Percentiles rank a stretch among this genome's conserved stretches.
Conservation (phyloP, 192 early-diverging fungal genomes). For the Coemansia sp. region DNA sequence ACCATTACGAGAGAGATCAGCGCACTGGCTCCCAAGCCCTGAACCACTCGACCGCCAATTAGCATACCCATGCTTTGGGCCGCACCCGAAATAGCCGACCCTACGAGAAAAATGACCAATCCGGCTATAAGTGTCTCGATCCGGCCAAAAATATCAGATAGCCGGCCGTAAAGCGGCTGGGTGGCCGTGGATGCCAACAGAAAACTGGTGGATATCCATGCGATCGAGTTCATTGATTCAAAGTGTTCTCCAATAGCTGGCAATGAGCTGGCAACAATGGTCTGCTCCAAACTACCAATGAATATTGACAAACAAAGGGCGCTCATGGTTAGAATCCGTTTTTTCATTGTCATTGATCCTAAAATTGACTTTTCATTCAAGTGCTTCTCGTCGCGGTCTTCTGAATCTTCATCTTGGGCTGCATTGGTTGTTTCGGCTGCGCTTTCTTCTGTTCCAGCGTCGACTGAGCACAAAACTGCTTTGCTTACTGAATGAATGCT, state of each 20-base stretch:
- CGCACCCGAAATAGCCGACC: slow-evolving; percentile 53
- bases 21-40: slow-evolving; percentile 65
- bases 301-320: slow-evolving; percentile 49
- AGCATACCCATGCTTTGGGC: slow-evolving; percentile 62
- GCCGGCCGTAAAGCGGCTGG: slow-evolving; percentile 72
- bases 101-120: slow-evolving; percentile 50
- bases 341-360: slow-evolving; percentile 20
- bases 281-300: slow-evolving; percentile 48
- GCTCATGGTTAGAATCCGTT: slow-evolving; percentile 20
- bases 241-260: slow-evolving; percentile 59
- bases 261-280: slow-evolving; percentile 66
- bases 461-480: too few species aligned
- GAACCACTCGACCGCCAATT: slow-evolving; percentile 61
- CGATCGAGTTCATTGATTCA: slow-evolving; percentile 53
- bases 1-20: slow-evolving; percentile 61
- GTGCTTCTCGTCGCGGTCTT: slow-evolving; percentile 19
- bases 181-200: slow-evolving; percentile 67
- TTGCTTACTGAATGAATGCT: too few species aligned
- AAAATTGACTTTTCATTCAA: slow-evolving; percentile 15
- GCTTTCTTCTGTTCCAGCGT: not conserved
- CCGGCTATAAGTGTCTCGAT: slow-evolving; percentile 56
- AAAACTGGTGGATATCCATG: slow-evolving; percentile 74
- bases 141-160: slow-evolving; percentile 84
- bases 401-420: slow-evolving; percentile 10
- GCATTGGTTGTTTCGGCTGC: not conserved